These are phyloP conservation scores for Evansstolkia leycettana DNA, from an alignment of 495 filamentous ascomycete species.

Conservation along the genomic window DNA sequence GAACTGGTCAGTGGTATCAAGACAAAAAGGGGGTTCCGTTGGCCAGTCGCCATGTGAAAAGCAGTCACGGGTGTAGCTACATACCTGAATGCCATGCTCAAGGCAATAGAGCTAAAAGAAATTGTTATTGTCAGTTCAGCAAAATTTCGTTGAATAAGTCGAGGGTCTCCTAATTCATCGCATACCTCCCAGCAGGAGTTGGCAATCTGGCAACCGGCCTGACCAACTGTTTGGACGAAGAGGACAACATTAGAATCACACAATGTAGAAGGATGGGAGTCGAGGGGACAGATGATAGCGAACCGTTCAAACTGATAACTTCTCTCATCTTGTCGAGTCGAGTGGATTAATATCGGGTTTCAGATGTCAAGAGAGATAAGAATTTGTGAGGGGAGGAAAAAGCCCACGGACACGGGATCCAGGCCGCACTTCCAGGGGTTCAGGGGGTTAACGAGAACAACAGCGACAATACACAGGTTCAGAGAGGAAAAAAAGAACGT, in stretches of 20 bases:
- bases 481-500: too few relatives aligned
- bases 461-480: too few relatives aligned
- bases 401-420: too few relatives aligned
- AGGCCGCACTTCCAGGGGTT: too few relatives aligned
- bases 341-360: neutral
- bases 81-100: conserved; percentile 98
- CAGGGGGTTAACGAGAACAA: neutral
- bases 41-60: conserved; percentile 7
- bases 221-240: conserved; percentile 60
- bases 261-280: conserved; percentile 1
- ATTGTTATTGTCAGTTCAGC: conserved; percentile 16
- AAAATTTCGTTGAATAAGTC: conserved; percentile 2
- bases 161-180: neutral
- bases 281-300: conserved; percentile 3
- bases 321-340: conserved; percentile 72
- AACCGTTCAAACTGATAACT: conserved; percentile 98
- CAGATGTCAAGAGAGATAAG: neutral
- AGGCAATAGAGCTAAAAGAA: conserved; percentile 86
- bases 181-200: conserved; percentile 99
- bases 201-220: conserved; percentile 99
- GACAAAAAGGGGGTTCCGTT: conserved; percentile 8
- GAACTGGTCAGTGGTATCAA: neutral
- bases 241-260: conserved; percentile 13
- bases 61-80: conserved; percentile 13
- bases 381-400: neutral